Base-by-base conservation (phyloP, 2,329 filamentous ascomycete genomes). In the Epichloe sp. region DNA sequence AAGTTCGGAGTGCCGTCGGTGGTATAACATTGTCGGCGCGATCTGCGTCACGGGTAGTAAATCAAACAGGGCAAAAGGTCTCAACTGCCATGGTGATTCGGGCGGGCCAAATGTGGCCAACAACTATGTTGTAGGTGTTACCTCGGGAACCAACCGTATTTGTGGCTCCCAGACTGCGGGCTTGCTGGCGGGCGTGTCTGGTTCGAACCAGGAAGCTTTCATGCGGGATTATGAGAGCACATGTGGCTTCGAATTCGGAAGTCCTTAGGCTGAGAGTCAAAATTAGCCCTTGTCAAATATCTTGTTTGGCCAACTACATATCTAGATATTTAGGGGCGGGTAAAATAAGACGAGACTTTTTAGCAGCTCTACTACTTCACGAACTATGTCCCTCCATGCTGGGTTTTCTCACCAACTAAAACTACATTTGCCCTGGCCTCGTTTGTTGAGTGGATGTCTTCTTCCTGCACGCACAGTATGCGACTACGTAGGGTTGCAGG, bases 1-100 rank as follows among this genome's bases (percentile, higher is more conserved):
- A 26, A 0, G 0, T 23, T 1, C 0, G 23, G 6, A 23, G 23
- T 23, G 23, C 23, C 0, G 2, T 2, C 7, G 2, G 7, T 38
- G 36, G 36, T 1, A 3, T 2, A 2, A 38, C 11, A 15, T 38
- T 15, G 36, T 38, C 5, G 36, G 36, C 36, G 36, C 14, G 3
- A n/a, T 38, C 12, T 38, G 36, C 36, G 14, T 38, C 2, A 14
- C 0, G 36, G 15, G 6, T 38, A 7, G 2, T 1, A 3, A 1
- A 38, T 5, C 36, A 38, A n/a, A 2, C 12, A 5, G 12, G 15
- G 8, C 36, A 38, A 12, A 38, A 5, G 36, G 36, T 38, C 12
- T 38, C 36, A 38, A 38, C 36, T 38, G 36, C 36, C 2, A 6
- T 1, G 36, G 36, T 38, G 36, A 38, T n/a, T 38, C 36, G 14